Percentiles rank a stretch among this genome's conserved stretches.
phyloP scores from a whole-genome alignment of 139 green algal genomes.

The Coccomyxa sp. region DNA sequence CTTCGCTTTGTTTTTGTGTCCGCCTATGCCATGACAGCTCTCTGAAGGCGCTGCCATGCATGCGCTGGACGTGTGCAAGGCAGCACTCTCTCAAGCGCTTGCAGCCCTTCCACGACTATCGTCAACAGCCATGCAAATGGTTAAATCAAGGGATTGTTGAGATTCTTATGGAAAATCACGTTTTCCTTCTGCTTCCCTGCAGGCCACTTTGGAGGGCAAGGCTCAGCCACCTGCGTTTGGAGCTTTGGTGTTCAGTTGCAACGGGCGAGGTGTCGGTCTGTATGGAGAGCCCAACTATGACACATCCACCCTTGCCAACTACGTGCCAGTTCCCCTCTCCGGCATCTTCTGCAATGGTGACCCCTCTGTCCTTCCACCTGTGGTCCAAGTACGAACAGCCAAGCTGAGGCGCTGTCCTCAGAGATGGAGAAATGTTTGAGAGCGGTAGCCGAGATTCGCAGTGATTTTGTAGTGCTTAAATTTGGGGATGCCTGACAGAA shows the following conservation, averaged over 20 bases:
- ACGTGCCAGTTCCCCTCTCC: slow-evolving; percentile 37
- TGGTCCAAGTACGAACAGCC: not conserved
- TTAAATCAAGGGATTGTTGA: too few relatives aligned
- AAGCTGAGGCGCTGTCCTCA: not conserved
- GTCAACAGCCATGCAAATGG: too few relatives aligned
- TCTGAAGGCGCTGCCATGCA: too few relatives aligned
- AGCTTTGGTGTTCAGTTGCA: slow-evolving; percentile 60
- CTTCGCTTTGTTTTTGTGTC: too few relatives aligned
- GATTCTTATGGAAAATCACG: too few relatives aligned
- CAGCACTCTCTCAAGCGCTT: too few relatives aligned
- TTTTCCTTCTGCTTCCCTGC: not conserved
- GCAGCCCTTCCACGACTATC: too few relatives aligned
- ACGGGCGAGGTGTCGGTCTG: slow-evolving; percentile 44
- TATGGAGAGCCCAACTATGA: slow-evolving; percentile 42
- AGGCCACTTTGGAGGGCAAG: slow-evolving; percentile 19
- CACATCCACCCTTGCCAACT: slow-evolving; percentile 36
- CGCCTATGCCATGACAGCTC: too few relatives aligned
- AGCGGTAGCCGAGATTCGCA: not conserved
- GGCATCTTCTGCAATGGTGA: slow-evolving; percentile 60
- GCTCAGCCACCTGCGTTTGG: slow-evolving; percentile 32
- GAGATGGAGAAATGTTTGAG: not conserved
- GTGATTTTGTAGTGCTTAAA: not conserved
- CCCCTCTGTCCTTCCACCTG: not conserved
- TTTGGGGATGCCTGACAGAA: not conserved
- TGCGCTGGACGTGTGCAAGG: too few relatives aligned